These are phyloP conservation scores for Arthrobotrys entomopaga DNA, from an alignment of 2,329 filamentous ascomycete genomes.

Conservation along the genomic window DNA sequence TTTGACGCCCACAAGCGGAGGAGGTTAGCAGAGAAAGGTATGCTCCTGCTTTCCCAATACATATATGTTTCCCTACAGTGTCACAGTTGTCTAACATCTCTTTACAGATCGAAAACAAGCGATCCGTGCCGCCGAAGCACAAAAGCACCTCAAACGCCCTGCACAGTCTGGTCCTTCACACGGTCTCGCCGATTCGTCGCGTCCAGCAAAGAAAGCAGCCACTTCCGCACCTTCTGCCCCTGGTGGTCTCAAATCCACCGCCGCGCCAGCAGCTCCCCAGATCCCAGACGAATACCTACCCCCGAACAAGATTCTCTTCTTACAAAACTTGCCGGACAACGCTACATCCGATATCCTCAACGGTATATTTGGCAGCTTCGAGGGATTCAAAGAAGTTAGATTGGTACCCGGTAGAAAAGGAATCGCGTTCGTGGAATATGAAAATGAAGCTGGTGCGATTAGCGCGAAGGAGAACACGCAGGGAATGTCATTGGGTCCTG, in stretches of 20 bases:
- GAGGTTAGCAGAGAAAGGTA: slow-evolving; percentile 89
- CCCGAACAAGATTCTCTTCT: slow-evolving; percentile 94
- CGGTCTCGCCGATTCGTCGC: slow-evolving; percentile 59
- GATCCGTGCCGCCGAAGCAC: slow-evolving; percentile 78
- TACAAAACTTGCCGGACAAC: slow-evolving; percentile 89
- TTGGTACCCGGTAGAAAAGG: slow-evolving; percentile 85
- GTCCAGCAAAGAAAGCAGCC: slow-evolving; percentile 64
- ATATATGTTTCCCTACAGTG: not conserved
- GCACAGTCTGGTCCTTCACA: slow-evolving; percentile 58
- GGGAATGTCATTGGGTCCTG: slow-evolving; percentile 77
- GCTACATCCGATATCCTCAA: slow-evolving; percentile 83
- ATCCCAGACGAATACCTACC: slow-evolving; percentile 98
- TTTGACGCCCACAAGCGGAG: slow-evolving; percentile 87
- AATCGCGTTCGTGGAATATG: slow-evolving; percentile 97
- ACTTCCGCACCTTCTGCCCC: slow-evolving; percentile 68
- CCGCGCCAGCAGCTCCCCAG: slow-evolving; percentile 72
- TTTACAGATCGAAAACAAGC: slow-evolving; percentile 79
- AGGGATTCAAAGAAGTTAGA: slow-evolving; percentile 92
- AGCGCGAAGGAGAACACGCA: slow-evolving; percentile 92
- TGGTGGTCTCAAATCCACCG: slow-evolving; percentile 80
- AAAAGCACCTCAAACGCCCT: slow-evolving; percentile 78
- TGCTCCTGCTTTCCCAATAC: slow-evolving; percentile 50
- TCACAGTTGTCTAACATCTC: not conserved
- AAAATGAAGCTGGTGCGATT: slow-evolving; percentile 87
- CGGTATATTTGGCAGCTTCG: slow-evolving; percentile 84